These are phyloP conservation scores for Macadamia tetraphylla DNA, from an alignment of 164 flowering plant species.

Conservation along the genomic window DNA sequence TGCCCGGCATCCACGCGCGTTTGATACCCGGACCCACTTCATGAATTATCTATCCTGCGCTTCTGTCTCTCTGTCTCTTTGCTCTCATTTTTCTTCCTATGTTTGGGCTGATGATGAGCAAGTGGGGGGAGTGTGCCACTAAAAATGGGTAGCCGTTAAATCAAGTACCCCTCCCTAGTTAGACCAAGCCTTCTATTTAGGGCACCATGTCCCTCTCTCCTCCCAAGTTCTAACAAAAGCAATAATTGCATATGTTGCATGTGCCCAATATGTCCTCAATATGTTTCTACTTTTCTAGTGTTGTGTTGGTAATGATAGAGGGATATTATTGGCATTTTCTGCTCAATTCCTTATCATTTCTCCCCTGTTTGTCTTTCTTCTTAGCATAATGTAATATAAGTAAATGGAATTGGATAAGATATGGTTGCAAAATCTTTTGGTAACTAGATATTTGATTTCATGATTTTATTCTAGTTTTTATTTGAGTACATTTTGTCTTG, in stretches of 20 bases:
- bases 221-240: too few relatives aligned
- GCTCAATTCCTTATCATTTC: not conserved
- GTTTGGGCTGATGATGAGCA: too few relatives aligned
- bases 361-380: too few relatives aligned
- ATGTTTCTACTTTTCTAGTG: not conserved
- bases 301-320: not conserved
- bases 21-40: conserved; percentile 7
- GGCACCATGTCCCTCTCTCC: too few relatives aligned
- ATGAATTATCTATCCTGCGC: not conserved
- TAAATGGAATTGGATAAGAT: not conserved
- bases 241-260: too few relatives aligned
- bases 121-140: too few relatives aligned
- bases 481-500: too few relatives aligned
- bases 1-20: conserved; percentile 27
- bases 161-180: conserved; percentile 25
- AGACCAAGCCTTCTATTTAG: conserved; percentile 12
- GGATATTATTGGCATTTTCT: not conserved
- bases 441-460: not conserved
- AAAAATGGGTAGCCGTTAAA: conserved; percentile 15
- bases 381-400: too few relatives aligned
- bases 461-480: too few relatives aligned
- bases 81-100: not conserved
- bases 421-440: not conserved
- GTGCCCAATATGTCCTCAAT: not conserved
- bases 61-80: conserved; percentile 2